Conservation (phyloP, 2,329 filamentous ascomycete species). For the Calonectria crousiana region DNA sequence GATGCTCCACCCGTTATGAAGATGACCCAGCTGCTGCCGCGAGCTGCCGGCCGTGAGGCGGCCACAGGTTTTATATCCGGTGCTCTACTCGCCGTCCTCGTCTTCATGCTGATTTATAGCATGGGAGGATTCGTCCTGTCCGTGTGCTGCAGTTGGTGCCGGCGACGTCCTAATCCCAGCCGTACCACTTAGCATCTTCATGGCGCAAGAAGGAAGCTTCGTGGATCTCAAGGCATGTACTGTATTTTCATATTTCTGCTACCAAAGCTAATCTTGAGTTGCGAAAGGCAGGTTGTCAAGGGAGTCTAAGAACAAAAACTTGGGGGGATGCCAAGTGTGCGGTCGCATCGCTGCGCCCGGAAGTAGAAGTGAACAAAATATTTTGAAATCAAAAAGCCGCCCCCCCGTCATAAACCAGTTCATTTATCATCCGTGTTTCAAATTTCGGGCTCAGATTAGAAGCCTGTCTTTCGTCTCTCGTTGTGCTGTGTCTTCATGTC, state of each 20-base stretch:
- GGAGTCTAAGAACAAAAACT: background rate
- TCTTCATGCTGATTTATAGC: background rate
- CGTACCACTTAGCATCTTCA: background rate
- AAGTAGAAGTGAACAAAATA: background rate
- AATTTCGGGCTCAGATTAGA: background rate
- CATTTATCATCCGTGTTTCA: background rate
- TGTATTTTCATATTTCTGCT: background rate
- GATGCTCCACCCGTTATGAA: background rate
- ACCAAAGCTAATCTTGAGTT: conserved; percentile 3
- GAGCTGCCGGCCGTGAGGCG: background rate
- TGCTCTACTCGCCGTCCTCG: background rate
- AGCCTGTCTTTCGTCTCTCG: conserved; percentile 13
- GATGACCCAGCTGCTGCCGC: background rate
- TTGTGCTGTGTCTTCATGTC: background rate
- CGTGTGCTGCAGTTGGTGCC: background rate
- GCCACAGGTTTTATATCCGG: conserved; percentile 9
- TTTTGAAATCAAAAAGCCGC: background rate
- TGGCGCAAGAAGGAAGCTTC: background rate
- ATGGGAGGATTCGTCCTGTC: background rate
- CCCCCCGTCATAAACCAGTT: background rate
- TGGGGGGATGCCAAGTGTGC: background rate
- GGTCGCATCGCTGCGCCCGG: background rate
- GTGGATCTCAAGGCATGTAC: background rate
- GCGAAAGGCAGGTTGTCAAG: background rate
- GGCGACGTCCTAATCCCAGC: background rate